Evolutionary conservation across 179 eudicot species (phyloP), one percentile per base, ranked within the genome.

Genomic region (Beta lomatogona): DNA sequence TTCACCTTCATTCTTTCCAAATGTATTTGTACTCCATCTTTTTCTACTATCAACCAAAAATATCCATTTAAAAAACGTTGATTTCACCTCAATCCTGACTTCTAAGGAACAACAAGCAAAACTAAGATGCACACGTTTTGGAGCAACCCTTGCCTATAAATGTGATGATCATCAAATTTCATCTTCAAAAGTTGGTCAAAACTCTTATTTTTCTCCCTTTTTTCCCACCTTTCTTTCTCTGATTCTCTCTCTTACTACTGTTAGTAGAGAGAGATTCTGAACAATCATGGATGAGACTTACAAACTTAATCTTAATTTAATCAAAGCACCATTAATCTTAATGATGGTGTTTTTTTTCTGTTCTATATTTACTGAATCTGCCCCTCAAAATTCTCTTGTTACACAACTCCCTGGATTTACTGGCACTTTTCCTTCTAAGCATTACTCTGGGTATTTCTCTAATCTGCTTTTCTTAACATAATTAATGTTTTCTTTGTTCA

Each of bases 371-470:
- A 36, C 86, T 36, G 86, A 88, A 75, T 90, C 94, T 53, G 99
- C 92, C 18, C 99, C 96, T 81, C 87, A 92, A 77, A 79, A 13
- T 78, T 89, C 93, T 55, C 82, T 93, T 48, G 85, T 96, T 50
- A 84, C 93, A 0, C 87, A 89, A 52, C 82, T 96, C 50, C 99
- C 99, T 63, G 99, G 99, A 16, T 96, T 94, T 77, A 65, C 74
- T 79, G 99, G 93, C 73, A 79, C 87, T 80, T 85, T 96, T 73
- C 95, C 93, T 21, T 96, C 99, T 80, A 91, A 93, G 82, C 98
- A 94, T 74, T 94, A 94, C 65, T 85, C 98, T 28, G 99, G 99
- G 99, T 96, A 83, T 48, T 67, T 36, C 41, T 36, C 41, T 36
- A 36, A 36, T 36, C 41, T 36, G 3, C 3, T 36, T 36, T 36